These are phyloP conservation scores for Boletus patriciae DNA, from an alignment of 768 basidiomycete species.

Conservation along the genomic window DNA sequence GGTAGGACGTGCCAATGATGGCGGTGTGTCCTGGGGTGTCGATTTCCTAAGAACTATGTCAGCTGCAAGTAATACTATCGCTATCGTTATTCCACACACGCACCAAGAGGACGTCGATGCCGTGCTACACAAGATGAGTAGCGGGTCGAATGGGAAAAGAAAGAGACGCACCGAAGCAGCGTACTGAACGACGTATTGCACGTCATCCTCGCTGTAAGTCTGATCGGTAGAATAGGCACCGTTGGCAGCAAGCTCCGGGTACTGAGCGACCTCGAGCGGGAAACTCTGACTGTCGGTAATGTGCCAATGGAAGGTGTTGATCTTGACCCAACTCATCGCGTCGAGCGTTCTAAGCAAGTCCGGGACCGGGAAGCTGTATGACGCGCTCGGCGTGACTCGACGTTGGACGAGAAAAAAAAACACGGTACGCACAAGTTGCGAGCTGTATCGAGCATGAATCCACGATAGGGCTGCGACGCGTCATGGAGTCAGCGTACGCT, in stretches of 20 bases:
- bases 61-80: not conserved
- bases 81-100: not conserved
- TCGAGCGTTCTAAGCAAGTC: slow-evolving; percentile 48
- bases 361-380: slow-evolving; percentile 36
- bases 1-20: slow-evolving; percentile 60
- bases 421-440: slow-evolving; percentile 39
- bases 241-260: slow-evolving; percentile 55
- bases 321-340: slow-evolving; percentile 55
- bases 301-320: slow-evolving; percentile 83
- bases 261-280: slow-evolving; percentile 66
- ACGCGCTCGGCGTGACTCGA: not conserved
- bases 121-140: slow-evolving; percentile 44
- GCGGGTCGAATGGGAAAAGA: not conserved
- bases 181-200: slow-evolving; percentile 61
- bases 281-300: slow-evolving; percentile 80
- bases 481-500: not conserved
- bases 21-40: slow-evolving; percentile 85
- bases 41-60: slow-evolving; percentile 53
- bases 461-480: slow-evolving; percentile 36
- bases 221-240: slow-evolving; percentile 65
- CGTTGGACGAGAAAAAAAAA: not conserved
- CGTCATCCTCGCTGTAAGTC: slow-evolving; percentile 55
- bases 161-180: slow-evolving; percentile 62
- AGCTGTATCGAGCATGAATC: slow-evolving; percentile 47
- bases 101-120: slow-evolving; percentile 68